Base-by-base conservation (phyloP, 2,329 filamentous ascomycete genomes). In the Neonectria hederae region DNA sequence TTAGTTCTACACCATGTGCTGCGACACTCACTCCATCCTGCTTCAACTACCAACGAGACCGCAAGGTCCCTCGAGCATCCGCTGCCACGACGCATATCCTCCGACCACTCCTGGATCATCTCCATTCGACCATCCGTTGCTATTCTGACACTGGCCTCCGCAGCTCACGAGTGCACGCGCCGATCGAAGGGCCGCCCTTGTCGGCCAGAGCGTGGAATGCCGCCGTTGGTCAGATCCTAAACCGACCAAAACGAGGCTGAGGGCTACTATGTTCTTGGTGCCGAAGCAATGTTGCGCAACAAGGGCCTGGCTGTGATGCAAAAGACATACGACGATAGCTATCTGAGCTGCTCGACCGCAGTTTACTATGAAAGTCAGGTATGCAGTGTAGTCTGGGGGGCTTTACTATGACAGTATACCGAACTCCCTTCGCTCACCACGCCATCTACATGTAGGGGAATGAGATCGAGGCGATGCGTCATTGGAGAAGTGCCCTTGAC, bases 241-340 rank as follows among this genome's bases (percentile, higher is more conserved):
- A 63, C 56, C 63, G 45, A 67, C 57, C 42, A 38, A 63, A 58
- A 62, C 69, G 46, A 67, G 40, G 59, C 62, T 71, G 62, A 62
- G 72, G 65, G 67, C 66, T 77, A 73, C 67, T 74, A 77, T 77
- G 73, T 63, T 65, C 48, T 65, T 62, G 30, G 48, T 43, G 60
- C 61, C 61, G 69, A 69, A 78, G 81, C 75, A 70, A 87, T 88
- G 86, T 83, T 84, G 77, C 82, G 82, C 73, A 85, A 80, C 76
- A 84, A 80, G 75, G 79, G 79, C 67, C 85, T 89, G 76, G 89
- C 91, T 79, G 89, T 89, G 67, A 89, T 97, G 79, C 95, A 98
- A 82, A 97, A 97, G 86, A 97, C 94, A 60, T 98, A 98, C 82
- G 95, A 98, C 82, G 94, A 98, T 79, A 94, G 92, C 79, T 97